Conservation (phyloP, 2,329 filamentous ascomycete species). For the Venturiaceae sp. region DNA sequence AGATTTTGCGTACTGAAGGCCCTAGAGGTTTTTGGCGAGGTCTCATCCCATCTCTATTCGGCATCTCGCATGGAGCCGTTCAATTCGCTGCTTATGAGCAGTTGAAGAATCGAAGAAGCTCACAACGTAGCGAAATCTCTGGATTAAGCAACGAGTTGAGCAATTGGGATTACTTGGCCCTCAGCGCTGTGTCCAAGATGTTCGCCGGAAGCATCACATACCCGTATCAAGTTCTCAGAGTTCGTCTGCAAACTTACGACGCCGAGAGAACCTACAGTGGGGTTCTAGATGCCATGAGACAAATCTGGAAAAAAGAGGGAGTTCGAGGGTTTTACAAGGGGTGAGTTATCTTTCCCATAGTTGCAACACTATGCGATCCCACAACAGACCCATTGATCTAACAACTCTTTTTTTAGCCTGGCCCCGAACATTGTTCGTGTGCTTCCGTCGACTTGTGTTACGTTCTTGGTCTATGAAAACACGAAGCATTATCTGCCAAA, state of each 20-base stretch:
- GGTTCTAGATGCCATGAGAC: conserved; percentile 59
- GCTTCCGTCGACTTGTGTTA: conserved; percentile 90
- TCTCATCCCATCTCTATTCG: conserved; percentile 70
- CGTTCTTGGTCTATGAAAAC: conserved; percentile 96
- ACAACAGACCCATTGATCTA: not conserved
- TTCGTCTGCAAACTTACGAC: conserved; percentile 81
- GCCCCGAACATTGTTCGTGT: conserved; percentile 85
- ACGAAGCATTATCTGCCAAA: conserved; percentile 59
- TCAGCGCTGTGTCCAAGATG: conserved; percentile 75
- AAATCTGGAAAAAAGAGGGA: conserved; percentile 74
- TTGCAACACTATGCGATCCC: not conserved
- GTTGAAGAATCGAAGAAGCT: conserved; percentile 51
- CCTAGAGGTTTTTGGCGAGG: conserved; percentile 78
- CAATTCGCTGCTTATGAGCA: conserved; percentile 94
- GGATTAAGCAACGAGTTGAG: conserved; percentile 35
- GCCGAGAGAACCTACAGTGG: conserved; percentile 64
- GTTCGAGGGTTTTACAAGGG: conserved; percentile 83
- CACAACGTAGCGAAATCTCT: conserved; percentile 14
- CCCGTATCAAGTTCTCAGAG: conserved; percentile 87
- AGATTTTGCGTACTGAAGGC: conserved; percentile 64
- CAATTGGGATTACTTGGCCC: conserved; percentile 68
- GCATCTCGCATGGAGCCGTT: conserved; percentile 84
- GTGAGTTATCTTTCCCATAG: conserved; percentile 17
- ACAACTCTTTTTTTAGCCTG: conserved; percentile 33
- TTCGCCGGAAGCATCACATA: conserved; percentile 87